Percentiles rank a stretch among this genome's conserved stretches.
These are phyloP conservation scores for Mortierella sp. DNA, from an alignment of 371 early-diverging fungal species.

Conservation along the genomic window DNA sequence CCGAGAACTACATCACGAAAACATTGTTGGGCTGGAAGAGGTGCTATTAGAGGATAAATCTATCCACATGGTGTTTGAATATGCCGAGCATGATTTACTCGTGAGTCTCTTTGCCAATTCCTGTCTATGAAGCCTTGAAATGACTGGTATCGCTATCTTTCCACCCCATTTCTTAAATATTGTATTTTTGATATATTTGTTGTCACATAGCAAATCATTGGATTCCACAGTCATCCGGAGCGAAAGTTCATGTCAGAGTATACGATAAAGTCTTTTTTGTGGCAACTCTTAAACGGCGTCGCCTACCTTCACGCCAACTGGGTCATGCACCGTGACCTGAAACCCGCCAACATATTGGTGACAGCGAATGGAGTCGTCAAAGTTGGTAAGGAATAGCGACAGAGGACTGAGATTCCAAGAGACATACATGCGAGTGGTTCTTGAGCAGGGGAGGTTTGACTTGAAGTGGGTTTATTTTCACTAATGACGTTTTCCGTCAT, in stretches of 20 bases:
- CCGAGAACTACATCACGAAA: slow-evolving; percentile 89
- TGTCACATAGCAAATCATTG: slow-evolving; percentile 82
- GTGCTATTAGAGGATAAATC: slow-evolving; percentile 91
- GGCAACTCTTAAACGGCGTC: slow-evolving; percentile 93
- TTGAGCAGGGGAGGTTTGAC: neutral
- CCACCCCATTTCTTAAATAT: neutral
- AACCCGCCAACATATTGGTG: slow-evolving; percentile 92
- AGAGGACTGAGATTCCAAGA: no score
- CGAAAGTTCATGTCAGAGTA: slow-evolving; percentile 84
- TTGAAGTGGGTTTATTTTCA: no score
- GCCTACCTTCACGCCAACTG: slow-evolving; percentile 92
- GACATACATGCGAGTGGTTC: no score
- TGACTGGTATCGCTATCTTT: no score
- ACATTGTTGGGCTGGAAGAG: slow-evolving; percentile 86
- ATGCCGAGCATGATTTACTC: slow-evolving; percentile 93
- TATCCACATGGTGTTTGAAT: slow-evolving; percentile 95
- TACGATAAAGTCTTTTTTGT: slow-evolving; percentile 88
- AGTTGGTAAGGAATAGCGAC: slow-evolving; percentile 77
- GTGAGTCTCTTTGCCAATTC: slow-evolving; percentile 55
- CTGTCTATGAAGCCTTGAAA: neutral
- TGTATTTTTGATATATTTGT: neutral
- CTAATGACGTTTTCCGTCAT: no score
- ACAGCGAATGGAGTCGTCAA: slow-evolving; percentile 90
- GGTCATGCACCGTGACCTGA: slow-evolving; percentile 93
- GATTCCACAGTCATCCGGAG: slow-evolving; percentile 79